Conservation (phyloP, 2,329 filamentous ascomycete species). For the Corynespora cassiicola region DNA sequence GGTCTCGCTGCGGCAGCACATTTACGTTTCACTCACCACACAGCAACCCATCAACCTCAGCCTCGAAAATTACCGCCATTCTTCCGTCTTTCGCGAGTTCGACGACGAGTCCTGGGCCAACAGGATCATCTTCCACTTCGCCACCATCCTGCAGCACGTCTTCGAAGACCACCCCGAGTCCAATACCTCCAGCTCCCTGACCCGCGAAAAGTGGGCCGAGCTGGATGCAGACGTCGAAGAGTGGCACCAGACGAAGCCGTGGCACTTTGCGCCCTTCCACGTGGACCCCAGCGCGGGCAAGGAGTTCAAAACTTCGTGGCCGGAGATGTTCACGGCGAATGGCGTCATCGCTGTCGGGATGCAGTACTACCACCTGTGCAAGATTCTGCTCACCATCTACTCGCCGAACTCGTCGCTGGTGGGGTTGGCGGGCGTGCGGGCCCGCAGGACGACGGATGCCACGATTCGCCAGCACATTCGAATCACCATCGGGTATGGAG, state of each 20-base stretch:
- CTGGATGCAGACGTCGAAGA: conserved; percentile 37
- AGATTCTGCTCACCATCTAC: conserved; percentile 37
- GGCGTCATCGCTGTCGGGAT: conserved; percentile 35
- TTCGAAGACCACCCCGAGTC: conserved; percentile 27
- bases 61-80: conserved; percentile 37
- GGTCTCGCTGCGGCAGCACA: conserved; percentile 50
- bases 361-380: conserved; percentile 39
- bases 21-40: conserved; percentile 47
- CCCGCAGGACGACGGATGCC: conserved; percentile 32
- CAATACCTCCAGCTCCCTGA: conserved; percentile 23
- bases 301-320: conserved; percentile 28
- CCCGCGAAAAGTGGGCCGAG: conserved; percentile 33
- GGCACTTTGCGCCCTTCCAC: conserved; percentile 32
- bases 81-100: conserved; percentile 33
- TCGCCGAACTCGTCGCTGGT: conserved; percentile 34
- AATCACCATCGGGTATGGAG: conserved; percentile 35
- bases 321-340: conserved; percentile 26
- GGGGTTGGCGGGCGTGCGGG: conserved; percentile 31
- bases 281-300: conserved; percentile 29
- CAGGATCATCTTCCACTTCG: conserved; percentile 39
- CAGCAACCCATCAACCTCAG: conserved; percentile 39
- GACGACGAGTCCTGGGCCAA: conserved; percentile 41
- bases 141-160: conserved; percentile 31
- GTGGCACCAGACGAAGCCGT: conserved; percentile 39
- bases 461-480: conserved; percentile 33